Evolutionary conservation across 148 eudicot genomes (phyloP).

Genomic region (Rhododendron henanense): DNA sequence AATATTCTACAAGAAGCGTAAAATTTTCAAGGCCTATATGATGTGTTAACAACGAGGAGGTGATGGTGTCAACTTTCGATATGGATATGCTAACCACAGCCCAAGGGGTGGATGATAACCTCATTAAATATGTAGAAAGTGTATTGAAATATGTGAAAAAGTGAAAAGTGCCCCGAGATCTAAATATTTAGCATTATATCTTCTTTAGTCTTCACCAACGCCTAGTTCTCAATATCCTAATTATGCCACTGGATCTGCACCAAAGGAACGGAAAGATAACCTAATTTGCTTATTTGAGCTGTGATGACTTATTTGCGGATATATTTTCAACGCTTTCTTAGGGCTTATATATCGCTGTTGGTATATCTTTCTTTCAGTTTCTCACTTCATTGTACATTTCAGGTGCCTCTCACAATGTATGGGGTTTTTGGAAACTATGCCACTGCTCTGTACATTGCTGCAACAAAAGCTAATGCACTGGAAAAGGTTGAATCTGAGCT

Average conservation of each 20-base stretch:
- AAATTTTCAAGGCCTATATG: background rate
- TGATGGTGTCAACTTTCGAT: background rate
- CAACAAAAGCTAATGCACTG: conserved; percentile 54
- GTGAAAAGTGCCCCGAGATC: background rate
- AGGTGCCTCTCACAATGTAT: conserved; percentile 79
- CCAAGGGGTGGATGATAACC: background rate
- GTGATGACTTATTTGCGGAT: background rate
- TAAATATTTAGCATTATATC: background rate
- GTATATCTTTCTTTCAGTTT: background rate
- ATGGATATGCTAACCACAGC: background rate
- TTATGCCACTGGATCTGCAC: background rate
- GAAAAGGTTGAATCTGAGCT: conserved; percentile 81
- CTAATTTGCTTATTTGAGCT: background rate
- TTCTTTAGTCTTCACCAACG: background rate
- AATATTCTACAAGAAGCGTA: background rate
- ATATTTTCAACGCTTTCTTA: background rate
- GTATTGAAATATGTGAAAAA: background rate
- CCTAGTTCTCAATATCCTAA: background rate
- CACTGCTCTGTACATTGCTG: conserved; percentile 67
- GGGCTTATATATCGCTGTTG: background rate
- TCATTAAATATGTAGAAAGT: background rate
- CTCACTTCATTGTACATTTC: background rate
- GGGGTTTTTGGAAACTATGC: conserved; percentile 83
- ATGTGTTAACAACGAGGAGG: background rate
- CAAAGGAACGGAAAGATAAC: background rate